A percentile compares a stretch with the other conserved stretches of the same genome.
These are phyloP conservation scores for Arthrinium puccinioides DNA, from an alignment of 2,329 filamentous ascomycete genomes.

Conservation along the genomic window DNA sequence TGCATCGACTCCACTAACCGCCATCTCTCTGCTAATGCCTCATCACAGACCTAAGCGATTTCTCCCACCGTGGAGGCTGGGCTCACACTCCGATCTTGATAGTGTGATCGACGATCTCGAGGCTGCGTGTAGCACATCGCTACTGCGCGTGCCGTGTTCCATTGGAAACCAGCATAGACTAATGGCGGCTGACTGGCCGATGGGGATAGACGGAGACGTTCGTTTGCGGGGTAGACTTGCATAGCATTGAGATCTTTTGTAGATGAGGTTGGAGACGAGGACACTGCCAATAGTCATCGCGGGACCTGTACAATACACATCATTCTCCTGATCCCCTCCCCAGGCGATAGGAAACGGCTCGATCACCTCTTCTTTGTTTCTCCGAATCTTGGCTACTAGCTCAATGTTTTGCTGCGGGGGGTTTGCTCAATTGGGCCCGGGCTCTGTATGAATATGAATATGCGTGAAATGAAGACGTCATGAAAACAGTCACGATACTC, in stretches of 20 bases:
- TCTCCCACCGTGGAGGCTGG: slow-evolving; percentile 20
- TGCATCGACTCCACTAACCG: slow-evolving; percentile 6
- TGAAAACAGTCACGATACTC: no score
- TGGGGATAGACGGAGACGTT: slow-evolving; percentile 7
- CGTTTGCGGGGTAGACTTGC: slow-evolving; percentile 19
- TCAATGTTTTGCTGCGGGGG: no score
- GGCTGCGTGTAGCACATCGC: slow-evolving; percentile 12
- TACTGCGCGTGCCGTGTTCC: slow-evolving; percentile 16
- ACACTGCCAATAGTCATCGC: slow-evolving; percentile 8
- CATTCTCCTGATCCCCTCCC: slow-evolving; percentile 6
- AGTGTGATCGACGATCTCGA: slow-evolving; percentile 19
- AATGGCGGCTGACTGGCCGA: slow-evolving; percentile 25
- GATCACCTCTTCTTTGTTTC: background rate
- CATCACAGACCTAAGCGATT: slow-evolving; percentile 23
- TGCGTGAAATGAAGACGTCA: no score
- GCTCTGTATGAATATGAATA: no score
- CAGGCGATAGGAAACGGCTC: background rate
- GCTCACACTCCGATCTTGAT: slow-evolving; percentile 18
- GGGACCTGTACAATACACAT: slow-evolving; percentile 16
- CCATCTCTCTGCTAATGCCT: background rate
- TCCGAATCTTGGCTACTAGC: no score
- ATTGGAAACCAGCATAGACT: slow-evolving; percentile 25
- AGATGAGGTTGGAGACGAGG: slow-evolving; percentile 17
- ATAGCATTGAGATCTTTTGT: slow-evolving; percentile 22
- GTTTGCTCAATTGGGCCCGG: no score